Evolutionary conservation across 305 asterid species (phyloP), one percentile per base, ranked within the genome.

Genomic region (Petunia hybrid): DNA sequence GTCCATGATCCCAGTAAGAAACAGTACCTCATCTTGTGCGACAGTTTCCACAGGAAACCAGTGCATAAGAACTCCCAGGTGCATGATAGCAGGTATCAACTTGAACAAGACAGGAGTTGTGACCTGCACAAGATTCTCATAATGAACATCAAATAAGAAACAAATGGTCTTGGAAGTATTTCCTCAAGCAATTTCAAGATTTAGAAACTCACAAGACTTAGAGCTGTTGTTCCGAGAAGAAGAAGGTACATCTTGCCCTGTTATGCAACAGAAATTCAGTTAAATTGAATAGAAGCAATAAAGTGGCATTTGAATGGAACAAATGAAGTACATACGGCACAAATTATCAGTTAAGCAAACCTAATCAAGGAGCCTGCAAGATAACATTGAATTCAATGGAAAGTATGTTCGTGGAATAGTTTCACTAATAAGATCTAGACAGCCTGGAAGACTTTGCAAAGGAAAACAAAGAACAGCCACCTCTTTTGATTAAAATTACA

Each of bases 221-320:
- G 89, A 12, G 99, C 99, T 48, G 98, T 96, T 81, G 98, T 96
- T 74, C 99, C 99, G 51, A 96, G 97, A 81, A 96, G 99, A 71
- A 94, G 99, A 68, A 96, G 92, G 82, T 96, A 96, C 93, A 94
- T 91, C 84, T 94, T 96, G 14, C 99, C 99, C 98, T 94, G 80
- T 78, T 41, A 68, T 45, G 85, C 76, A 74, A 71, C 41, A 45
- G 46, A 84, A 68, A 45, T 60, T 81, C 63, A 81, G 16, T 8
- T 60, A 22, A 75, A 53, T 63, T 63, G 9, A 66, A 16, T 57
- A 56, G 53, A 16, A 77, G 35, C n/a, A 10, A 83, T 16, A 14
- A 14, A 53, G 48, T 53, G 48, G 48, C 38, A 0, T 74, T 74
- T 53, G 48, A 74, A 62, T 1, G 78, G 36, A 43, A 38, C 64